Evolutionary conservation across 805 yeast species (phyloP).

Genomic region (Candida incommunis): DNA sequence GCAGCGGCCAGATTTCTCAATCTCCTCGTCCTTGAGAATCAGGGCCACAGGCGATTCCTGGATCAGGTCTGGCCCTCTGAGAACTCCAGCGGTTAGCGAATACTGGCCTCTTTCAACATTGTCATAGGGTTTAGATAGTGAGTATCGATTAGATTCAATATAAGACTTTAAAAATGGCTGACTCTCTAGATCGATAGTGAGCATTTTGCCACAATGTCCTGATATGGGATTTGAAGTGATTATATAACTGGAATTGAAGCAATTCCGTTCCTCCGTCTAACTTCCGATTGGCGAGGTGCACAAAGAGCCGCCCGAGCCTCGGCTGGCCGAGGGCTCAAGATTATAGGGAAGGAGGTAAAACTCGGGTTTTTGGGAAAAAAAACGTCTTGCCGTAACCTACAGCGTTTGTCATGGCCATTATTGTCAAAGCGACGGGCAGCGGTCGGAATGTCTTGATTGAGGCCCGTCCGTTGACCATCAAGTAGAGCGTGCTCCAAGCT

Average conservation of each 20-base stretch:
- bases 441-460: slow-evolving; percentile 34
- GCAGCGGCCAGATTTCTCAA: slow-evolving; percentile 7
- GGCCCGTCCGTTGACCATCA: slow-evolving; percentile 47
- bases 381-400: slow-evolving; percentile 57
- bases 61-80: slow-evolving; percentile 11
- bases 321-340: too few relatives aligned
- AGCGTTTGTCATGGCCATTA: slow-evolving; percentile 48
- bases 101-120: slow-evolving; percentile 7
- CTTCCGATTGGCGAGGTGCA: too few relatives aligned
- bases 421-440: slow-evolving; percentile 41
- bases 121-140: slow-evolving; percentile 6
- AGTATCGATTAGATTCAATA: slow-evolving; percentile 8
- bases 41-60: slow-evolving; percentile 11
- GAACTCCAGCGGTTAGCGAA: slow-evolving; percentile 13
- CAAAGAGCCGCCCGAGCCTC: too few relatives aligned
- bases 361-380: slow-evolving; percentile 27
- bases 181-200: slow-evolving; percentile 1
- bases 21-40: slow-evolving; percentile 8
- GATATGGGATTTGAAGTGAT: neutral
- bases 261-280: too few relatives aligned
- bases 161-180: slow-evolving; percentile 11
- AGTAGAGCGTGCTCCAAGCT: slow-evolving; percentile 71
- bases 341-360: too few relatives aligned
- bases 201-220: neutral
- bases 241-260: too few relatives aligned